Base-by-base conservation (phyloP, 2,329 filamentous ascomycete genomes). In the Claviceps fusiformis region DNA sequence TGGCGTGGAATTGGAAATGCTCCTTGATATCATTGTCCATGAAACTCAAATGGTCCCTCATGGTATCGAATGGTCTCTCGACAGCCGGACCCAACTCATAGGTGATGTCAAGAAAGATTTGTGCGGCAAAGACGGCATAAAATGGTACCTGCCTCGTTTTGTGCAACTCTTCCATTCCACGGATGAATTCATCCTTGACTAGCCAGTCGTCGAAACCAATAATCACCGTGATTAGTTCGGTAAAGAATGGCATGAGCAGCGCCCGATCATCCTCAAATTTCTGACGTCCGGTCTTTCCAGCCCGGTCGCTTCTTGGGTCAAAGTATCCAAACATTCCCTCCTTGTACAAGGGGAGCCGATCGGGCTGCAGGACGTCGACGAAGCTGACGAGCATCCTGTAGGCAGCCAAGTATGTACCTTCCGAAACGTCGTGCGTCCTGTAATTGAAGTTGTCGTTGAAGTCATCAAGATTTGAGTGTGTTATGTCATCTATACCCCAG, bases 21-120 rank as follows among this genome's bases (percentile, higher is more conserved):
- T 57, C 44, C 10, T 48, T 48, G 15, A 54, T 31, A 7, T 54
- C 52, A 29, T 24, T 41, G 15, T 46, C 33, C 24, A 54, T 54
- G 19, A 54, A 54, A 27, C 27, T 24, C 43, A 54, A 19, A 15
- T 39, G 19, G 1, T 10, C 19, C 24, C 15, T n/a, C 52, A 54
- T 37, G 33, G 44, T 48, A n/a, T 31, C 15, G 41, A 61, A 62
- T 0, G 56, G 48, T 10, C 48, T 33, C 7, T 54, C 39, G 15
- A 56, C 55, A 1, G 50, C 11, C 33, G 56, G 56, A 15, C 67
- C 57, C 2, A 73, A 58, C 3, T 58, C 53, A 54, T 71, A 65
- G 15, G 71, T 66, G 39, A 73, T 69, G 46, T 75, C 73, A 4
- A 76, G 67, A 55, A 70, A 71, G 11, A 72, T 55, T 50, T 75